Base-by-base conservation (phyloP, 2,329 filamentous ascomycete species). In the Pezizomycotina sp. region DNA sequence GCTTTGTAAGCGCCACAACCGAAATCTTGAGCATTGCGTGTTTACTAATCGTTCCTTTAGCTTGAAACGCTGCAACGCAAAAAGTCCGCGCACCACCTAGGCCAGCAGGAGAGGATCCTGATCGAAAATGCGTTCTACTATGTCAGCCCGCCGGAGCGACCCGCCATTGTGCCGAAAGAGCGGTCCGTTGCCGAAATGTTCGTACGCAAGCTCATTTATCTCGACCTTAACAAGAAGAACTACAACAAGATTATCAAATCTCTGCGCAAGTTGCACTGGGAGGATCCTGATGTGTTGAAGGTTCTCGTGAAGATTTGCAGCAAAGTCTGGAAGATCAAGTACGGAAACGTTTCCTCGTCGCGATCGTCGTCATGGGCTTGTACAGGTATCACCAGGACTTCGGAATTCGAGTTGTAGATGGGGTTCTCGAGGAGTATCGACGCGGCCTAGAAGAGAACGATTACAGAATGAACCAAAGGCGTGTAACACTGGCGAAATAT, bases 111-210 rank as follows among this genome's bases (percentile, higher is more conserved):
- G 58, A 77, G 84, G 24, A 95, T 98, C 84, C 71, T 95, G 19
- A 89, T 98, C 39, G 89, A 98, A 56, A 98, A 98, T 54, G 89
- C 89, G 3, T 73, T 93, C 39, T 98, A 98, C 59, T 95, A 93
- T 50, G 89, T 98, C 38, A 89, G 95, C 52, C 89, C 89, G 9
- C 91, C 89, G 0, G 77, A 92, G 55, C 73, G 89, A 43, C 79
- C 84, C 20, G 84, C 89, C 0, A 93, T 98, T 36, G 77, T 91
- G 57, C 86, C 95, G 54, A 98, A 95, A 57, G 89, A 98, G 58
- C 71, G 89, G 29, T 92, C 83, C 0, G 84, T 89, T 0, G 78
- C 89, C 54, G 86, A 98, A 49, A 66, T 91, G 16, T 98, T 91
- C 54, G 74, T 98, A 42, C 77, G 84, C 30, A 92, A 92, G 59